Conservation (phyloP, 2,329 filamentous ascomycete genomes). For the Aspergillus persii region DNA sequence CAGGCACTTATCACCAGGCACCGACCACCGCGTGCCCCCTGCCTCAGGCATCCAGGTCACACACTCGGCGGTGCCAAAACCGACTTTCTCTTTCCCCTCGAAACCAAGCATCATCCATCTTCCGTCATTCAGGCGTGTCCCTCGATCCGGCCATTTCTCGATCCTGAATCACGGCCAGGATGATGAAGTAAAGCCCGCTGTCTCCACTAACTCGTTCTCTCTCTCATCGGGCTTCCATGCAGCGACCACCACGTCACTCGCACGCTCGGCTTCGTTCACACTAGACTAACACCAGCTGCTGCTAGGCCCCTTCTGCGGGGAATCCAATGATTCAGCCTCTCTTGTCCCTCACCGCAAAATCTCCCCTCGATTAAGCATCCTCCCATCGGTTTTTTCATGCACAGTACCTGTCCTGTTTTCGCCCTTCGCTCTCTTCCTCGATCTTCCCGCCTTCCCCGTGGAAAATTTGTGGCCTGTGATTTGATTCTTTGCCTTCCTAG, state of each 20-base stretch:
- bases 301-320: conserved; percentile 13
- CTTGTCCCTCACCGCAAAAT: conserved; percentile 20
- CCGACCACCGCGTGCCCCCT: not conserved
- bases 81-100: not conserved
- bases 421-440: not conserved
- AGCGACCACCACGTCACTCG: conserved; percentile 25
- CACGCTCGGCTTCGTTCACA: conserved; percentile 14
- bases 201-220: not conserved
- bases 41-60: not conserved
- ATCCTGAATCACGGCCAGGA: not conserved
- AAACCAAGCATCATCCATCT: not conserved
- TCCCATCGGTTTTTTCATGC: conserved; percentile 10
- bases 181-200: not conserved
- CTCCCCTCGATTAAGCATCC: conserved; percentile 3
- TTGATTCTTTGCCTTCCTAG: conserved; percentile 1
- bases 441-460: conserved; percentile 1
- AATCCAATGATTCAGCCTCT: conserved; percentile 9
- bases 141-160: not conserved
- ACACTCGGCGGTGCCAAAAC: not conserved
- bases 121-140: not conserved
- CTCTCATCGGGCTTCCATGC: conserved; percentile 29
- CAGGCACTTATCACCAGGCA: not conserved
- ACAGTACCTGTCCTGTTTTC: conserved; percentile 14
- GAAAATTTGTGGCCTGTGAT: not conserved
- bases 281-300: not conserved